Percentiles rank a stretch among this genome's conserved stretches.
These are phyloP conservation scores for Tetracentron sinense DNA, from an alignment of 164 flowering plant genomes.

Conservation along the genomic window DNA sequence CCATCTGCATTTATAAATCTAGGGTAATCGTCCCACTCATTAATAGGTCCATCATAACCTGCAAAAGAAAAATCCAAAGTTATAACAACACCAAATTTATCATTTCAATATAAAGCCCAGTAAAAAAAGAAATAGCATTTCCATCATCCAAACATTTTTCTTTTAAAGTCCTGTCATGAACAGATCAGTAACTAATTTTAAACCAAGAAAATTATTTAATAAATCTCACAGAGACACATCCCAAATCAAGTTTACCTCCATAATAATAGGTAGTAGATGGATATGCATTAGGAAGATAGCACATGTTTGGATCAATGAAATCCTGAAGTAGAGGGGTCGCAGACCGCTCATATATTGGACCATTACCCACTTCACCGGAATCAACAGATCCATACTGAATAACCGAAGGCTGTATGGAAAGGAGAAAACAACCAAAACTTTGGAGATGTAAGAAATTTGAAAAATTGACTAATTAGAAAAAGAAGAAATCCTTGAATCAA, in stretches of 20 bases:
- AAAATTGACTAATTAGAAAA: not conserved
- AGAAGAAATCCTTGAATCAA: not conserved
- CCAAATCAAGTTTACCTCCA: constrained; percentile 35
- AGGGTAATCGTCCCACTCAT: constrained; percentile 57
- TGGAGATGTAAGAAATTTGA: not conserved
- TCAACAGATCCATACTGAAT: constrained; percentile 44
- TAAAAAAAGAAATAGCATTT: no score
- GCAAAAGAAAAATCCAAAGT: constrained; percentile 4
- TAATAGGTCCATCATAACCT: constrained; percentile 57
- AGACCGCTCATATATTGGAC: constrained; percentile 40
- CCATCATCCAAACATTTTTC: no score
- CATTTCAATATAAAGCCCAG: no score
- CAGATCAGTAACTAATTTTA: no score
- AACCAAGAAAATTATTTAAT: no score
- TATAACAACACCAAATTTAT: no score
- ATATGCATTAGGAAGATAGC: constrained; percentile 40
- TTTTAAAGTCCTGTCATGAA: no score
- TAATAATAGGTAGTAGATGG: constrained; percentile 36
- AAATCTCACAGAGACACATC: no score
- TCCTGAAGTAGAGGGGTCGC: constrained; percentile 31
- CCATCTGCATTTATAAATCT: constrained; percentile 54
- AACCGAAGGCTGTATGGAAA: constrained; percentile 28
- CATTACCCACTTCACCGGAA: constrained; percentile 34
- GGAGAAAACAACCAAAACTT: not conserved
- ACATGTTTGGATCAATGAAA: constrained; percentile 32